A percentile compares a stretch with the other conserved stretches of the same genome.
These are phyloP conservation scores for Paraphoma chrysanthemicola DNA, from an alignment of 2,329 filamentous ascomycete species.

Conservation along the genomic window DNA sequence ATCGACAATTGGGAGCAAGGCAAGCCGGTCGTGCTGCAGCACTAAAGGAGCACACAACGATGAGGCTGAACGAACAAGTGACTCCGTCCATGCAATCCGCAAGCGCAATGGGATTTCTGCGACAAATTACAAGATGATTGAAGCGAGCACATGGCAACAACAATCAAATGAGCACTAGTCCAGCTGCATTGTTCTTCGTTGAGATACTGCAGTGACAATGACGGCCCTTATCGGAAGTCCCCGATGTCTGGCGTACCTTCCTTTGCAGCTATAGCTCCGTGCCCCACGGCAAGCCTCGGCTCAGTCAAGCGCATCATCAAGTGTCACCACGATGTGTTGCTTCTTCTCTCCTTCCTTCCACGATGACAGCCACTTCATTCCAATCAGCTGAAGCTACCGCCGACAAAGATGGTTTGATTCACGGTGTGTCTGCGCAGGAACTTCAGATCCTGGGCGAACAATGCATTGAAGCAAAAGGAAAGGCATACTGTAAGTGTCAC, in stretches of 20 bases:
- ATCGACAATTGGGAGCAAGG: constrained; percentile 86
- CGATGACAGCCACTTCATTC: constrained; percentile 40
- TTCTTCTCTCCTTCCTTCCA: constrained; percentile 31
- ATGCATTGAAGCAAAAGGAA: constrained; percentile 74
- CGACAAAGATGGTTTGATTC: constrained; percentile 52
- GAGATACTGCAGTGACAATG: neutral
- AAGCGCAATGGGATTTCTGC: no score
- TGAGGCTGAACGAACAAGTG: neutral
- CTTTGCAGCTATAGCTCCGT: constrained; percentile 18
- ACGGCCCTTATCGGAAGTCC: constrained; percentile 10
- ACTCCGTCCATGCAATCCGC: no score
- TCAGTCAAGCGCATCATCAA: constrained; percentile 11
- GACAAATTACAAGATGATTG: no score
- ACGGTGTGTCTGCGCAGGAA: constrained; percentile 67
- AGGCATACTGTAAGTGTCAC: constrained; percentile 75
- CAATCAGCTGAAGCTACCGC: constrained; percentile 37
- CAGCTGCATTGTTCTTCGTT: no score
- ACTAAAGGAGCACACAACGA: constrained; percentile 45
- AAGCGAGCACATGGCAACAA: no score
- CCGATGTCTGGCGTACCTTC: constrained; percentile 18
- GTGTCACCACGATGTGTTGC: constrained; percentile 18
- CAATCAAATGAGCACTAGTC: no score
- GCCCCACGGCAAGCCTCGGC: constrained; percentile 21
- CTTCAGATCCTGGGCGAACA: constrained; percentile 68
- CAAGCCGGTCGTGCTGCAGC: constrained; percentile 64